Evolutionary conservation across 1,139 yeast genomes (phyloP), one percentile per base, ranked within the genome.

Genomic region (Schizosaccharomyces versatilis): DNA sequence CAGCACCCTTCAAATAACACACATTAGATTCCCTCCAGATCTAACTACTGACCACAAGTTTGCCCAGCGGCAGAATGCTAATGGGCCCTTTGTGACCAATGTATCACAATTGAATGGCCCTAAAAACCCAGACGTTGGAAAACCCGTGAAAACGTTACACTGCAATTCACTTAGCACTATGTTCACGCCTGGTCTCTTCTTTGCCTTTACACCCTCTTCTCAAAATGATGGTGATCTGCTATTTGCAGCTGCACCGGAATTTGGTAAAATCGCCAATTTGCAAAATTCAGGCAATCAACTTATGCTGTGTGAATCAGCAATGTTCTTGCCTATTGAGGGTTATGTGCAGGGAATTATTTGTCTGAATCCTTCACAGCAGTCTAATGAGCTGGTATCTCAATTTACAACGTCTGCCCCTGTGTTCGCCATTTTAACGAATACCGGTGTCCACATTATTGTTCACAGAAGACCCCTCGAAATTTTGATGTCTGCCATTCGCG

Each of bases 331-430:
- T 49, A 74, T 78, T 17, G 77, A 77, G 56, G 78, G 79, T 1
- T 70, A 71, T n/a, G 79, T 85, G 41, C 88, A 81, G 62, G 84
- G 82, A 56, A 79, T 86, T 59, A 75, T 79, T 40, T 82, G 80
- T 59, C 66, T 85, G 54, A 77, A 36, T n/a, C 41, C 49, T 49
- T 85, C 0, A 79, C 85, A 17, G 70, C 32, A 38, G 7, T 38
- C 86, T 5, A 88, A 88, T 64, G 79, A 80, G 59, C 78, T 83
- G 63, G 94, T 95, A 1, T 79, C 88, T 24, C 96, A 88, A 64
- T 88, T 84, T 63, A 76, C 80, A 9, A 70, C 81, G 54, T 59
- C 62, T 10, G 62, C 70, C 2, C 66, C 69, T 1, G 79, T 79
- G 62, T 74, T 88, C 65, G 95, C 94, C 0, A 78, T 88, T 2